Base-by-base conservation (phyloP, 1,284 basidiomycete genomes). In the Lentinus polychrous region DNA sequence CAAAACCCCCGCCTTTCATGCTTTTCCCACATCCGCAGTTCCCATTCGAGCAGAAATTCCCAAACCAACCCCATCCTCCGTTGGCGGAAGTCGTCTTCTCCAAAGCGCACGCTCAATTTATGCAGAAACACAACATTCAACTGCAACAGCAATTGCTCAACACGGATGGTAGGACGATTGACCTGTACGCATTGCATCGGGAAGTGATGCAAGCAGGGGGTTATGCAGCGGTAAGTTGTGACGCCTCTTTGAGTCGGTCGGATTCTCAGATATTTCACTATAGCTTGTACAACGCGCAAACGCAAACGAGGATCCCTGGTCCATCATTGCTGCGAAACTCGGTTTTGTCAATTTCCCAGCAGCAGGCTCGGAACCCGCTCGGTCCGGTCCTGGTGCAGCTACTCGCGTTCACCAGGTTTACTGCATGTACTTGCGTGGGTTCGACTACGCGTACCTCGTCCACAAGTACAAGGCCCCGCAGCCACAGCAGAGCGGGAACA, bases 261-360 rank as follows among this genome's bases (percentile, higher is more conserved):
- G 39, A 1, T 43, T 20, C 8, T 46, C 32, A 35, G 41, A 22
- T 22, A 46, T 38, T 11, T 42, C 31, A 37, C 45, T 36, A 24
- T 32, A 15, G 8, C 31, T 33, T 40, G 34, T 42, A 27, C 45
- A 85, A 82, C 75, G 83, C n/a, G 66, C 67, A 15, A 46, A 43
- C n/a, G 66, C 67, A 15, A 46, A 43, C 14, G 33, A 38, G 15
- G 81, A 85, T 22, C 52, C 72, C 47, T 89, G 86, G 86, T 59
- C 74, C 11, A 64, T 80, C 40, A 76, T 89, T 51, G 86, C 76
- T 10, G 84, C 72, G 11, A 73, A 72, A 34, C 67, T 89, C 60
- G 81, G 79, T 6, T 79, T 81, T 55, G 70, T 79, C 2, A 70
- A 78, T 44, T 81, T 86, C 52, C 76, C 78, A 2, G 79, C 71